Base-by-base conservation (phyloP, 345 rosid species). In the Pistacia vera region DNA sequence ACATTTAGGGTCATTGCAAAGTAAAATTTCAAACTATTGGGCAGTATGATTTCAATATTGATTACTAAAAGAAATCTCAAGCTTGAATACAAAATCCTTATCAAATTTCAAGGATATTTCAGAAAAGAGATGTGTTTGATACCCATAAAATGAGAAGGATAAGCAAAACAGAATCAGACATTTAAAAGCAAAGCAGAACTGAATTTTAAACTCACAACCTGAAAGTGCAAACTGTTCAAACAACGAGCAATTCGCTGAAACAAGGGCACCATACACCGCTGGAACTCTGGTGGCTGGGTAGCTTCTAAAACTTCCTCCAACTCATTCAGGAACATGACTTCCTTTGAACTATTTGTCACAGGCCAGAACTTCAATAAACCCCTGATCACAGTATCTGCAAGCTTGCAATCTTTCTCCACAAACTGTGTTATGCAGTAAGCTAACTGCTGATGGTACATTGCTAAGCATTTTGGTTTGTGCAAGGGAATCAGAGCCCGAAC, bases 311-410 rank as follows among this genome's bases (percentile, higher is more conserved):
- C 85, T 84, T 94, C 98, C 83, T 95, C 98, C 86, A 95, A 77
- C 65, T 91, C 98, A 79, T 85, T 87, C 57, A 95, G 86, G 86
- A 92, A 95, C 95, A 95, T 90, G 77, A 92, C 95, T 77, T 92
- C 98, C 91, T 95, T 94, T 58, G 97, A 89, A 80, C 97, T 92
- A 78, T 92, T 95, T 64, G 96, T 90, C 69, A 92, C 71, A 1
- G 97, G 98, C 98, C 97, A 95, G 75, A 90, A 95, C 85, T 95
- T 95, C 52, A 95, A 83, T 18, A 95, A 79, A 61, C 95, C 97
- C 83, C 89, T 84, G 69, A 92, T 89, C 12, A 92, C 88, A 0
- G 91, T 85, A 78, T 95, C 97, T 3, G 94, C 91, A 68, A 95
- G 98, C 90, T 90, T 92, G 84, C 82, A 80, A 60, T 95, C 98